phyloP scores from a whole-genome alignment of 2,329 filamentous ascomycete genomes.

The Cordyceps militaris region DNA sequence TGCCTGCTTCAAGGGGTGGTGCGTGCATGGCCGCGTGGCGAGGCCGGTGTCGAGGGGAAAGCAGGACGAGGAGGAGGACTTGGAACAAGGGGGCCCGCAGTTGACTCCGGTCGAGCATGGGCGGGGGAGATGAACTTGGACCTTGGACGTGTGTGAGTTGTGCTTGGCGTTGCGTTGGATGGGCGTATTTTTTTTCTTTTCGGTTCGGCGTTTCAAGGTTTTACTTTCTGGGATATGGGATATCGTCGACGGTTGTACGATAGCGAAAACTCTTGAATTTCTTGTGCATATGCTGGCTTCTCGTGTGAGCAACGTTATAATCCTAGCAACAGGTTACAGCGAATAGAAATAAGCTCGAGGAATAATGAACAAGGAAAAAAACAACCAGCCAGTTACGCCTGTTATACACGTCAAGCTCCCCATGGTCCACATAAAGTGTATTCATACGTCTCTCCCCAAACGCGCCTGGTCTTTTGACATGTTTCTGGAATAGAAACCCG shows the following conservation, averaged over 20 bases:
- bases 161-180: background rate
- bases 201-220: no score
- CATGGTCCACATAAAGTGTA: background rate
- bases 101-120: slow-evolving; percentile 7
- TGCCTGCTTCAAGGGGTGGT: slow-evolving; percentile 31
- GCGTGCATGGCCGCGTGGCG: slow-evolving; percentile 45
- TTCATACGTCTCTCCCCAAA: background rate
- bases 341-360: background rate
- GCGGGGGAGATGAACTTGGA: background rate
- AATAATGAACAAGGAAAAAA: background rate
- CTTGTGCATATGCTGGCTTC: background rate
- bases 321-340: background rate
- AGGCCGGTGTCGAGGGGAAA: slow-evolving; percentile 15
- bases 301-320: background rate
- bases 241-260: no score
- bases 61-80: background rate
- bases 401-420: slow-evolving; percentile 6
- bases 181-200: no score
- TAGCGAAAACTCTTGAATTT: background rate
- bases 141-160: background rate
- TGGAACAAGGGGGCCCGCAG: background rate
- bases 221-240: no score
- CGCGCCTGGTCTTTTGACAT: background rate
- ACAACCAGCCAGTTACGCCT: slow-evolving; percentile 1
- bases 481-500: background rate